These are phyloP conservation scores for Claviceps cyperi DNA, from an alignment of 2,329 filamentous ascomycete genomes.

Conservation along the genomic window DNA sequence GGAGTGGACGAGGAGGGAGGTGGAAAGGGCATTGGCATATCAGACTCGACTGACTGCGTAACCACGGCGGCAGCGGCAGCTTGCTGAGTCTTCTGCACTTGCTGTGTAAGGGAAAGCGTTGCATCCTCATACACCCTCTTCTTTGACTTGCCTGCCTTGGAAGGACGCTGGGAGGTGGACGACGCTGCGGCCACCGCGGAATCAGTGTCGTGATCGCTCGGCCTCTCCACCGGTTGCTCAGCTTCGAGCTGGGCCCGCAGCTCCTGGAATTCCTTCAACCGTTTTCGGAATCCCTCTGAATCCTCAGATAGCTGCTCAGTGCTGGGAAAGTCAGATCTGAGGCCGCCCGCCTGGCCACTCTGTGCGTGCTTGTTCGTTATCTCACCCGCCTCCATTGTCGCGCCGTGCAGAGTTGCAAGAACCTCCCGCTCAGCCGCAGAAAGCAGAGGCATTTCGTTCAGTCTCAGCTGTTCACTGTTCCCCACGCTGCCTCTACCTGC, in stretches of 20 bases:
- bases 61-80: constrained; percentile 27
- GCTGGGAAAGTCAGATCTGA: constrained; percentile 34
- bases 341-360: constrained; percentile 18
- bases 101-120: constrained; percentile 59
- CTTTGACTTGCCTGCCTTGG: constrained; percentile 12
- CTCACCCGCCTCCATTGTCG: neutral
- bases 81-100: constrained; percentile 59
- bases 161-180: constrained; percentile 3
- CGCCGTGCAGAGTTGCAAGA: constrained; percentile 24
- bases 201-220: neutral
- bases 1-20: constrained; percentile 65
- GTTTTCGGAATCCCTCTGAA: constrained; percentile 47
- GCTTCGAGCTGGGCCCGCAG: constrained; percentile 60
- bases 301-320: constrained; percentile 38
- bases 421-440: constrained; percentile 38
- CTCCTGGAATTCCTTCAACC: constrained; percentile 72
- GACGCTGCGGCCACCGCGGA: neutral
- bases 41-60: constrained; percentile 35
- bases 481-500: constrained; percentile 14
- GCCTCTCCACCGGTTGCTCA: constrained; percentile 21
- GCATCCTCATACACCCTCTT: constrained; percentile 20
- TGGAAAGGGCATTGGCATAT: constrained; percentile 63
- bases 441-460: constrained; percentile 62
- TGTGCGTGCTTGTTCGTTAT: constrained; percentile 4
- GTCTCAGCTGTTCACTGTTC: constrained; percentile 41